Evolutionary conservation across 208 protist genomes (phyloP).

Genomic region (Leishmania turanica): DNA sequence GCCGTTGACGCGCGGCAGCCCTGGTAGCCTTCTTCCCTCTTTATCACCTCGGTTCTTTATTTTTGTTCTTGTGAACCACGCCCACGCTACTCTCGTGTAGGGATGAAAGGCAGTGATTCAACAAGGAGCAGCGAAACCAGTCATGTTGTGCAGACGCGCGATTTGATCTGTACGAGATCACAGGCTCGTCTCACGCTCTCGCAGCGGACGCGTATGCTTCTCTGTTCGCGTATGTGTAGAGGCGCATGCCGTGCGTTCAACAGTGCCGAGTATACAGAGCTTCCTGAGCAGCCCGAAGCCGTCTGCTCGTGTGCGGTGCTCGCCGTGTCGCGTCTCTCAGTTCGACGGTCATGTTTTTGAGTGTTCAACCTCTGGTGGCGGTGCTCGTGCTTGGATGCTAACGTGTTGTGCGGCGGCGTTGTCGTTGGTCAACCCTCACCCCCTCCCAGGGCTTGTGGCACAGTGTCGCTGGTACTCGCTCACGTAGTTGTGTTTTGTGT

Average conservation of each 20-base stretch:
- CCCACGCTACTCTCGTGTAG: neutral
- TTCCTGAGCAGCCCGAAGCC: neutral
- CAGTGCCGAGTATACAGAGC: neutral
- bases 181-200: neutral
- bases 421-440: no score
- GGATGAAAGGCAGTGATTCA: neutral
- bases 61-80: neutral
- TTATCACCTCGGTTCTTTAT: neutral
- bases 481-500: neutral
- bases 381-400: slow-evolving; percentile 3
- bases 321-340: neutral
- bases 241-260: neutral
- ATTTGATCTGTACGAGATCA: neutral
- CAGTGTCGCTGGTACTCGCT: neutral
- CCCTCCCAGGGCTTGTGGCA: neutral
- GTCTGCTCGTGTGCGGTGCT: neutral
- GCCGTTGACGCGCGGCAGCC: neutral
- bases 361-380: neutral
- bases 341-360: neutral
- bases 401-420: neutral
- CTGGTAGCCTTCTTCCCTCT: neutral
- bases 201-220: neutral
- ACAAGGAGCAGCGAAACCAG: neutral
- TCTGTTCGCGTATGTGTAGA: neutral
- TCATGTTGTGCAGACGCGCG: neutral